Evolutionary conservation across 257 asterid species (phyloP).

Genomic region (Lantana camara): DNA sequence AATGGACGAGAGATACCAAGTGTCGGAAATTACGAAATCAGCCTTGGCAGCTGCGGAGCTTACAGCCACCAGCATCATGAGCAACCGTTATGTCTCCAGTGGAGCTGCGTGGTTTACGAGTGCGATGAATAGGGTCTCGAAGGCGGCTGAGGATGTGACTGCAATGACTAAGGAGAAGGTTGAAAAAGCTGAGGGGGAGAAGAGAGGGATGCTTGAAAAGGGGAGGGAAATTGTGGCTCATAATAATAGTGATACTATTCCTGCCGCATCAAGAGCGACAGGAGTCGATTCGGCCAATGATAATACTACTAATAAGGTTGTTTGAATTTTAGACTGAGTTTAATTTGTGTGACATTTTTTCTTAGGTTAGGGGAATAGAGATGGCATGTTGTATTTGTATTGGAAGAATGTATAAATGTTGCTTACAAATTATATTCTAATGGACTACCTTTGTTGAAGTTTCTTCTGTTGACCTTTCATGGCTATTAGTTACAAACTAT

Average conservation of each 20-base stretch:
- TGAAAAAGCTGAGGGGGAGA: constrained; percentile 47
- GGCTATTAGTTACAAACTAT: constrained; percentile 23
- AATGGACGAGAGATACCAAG: constrained; percentile 46
- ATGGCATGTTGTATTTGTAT: neutral
- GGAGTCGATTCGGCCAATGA: constrained; percentile 13
- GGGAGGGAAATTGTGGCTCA: constrained; percentile 33
- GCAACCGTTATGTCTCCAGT: constrained; percentile 37
- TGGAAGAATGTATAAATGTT: constrained; percentile 22
- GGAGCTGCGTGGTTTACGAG: constrained; percentile 63
- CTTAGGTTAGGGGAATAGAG: neutral
- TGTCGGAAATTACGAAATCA: constrained; percentile 46
- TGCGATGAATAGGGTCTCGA: constrained; percentile 43
- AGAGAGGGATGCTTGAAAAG: constrained; percentile 27
- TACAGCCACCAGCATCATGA: constrained; percentile 47
- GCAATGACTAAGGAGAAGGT: constrained; percentile 52
- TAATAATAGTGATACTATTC: constrained; percentile 29
- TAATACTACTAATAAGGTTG: constrained; percentile 24
- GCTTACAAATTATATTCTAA: constrained; percentile 24
- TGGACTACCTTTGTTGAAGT: constrained; percentile 20
- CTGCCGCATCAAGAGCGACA: constrained; percentile 31
- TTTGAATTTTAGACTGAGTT: no score
- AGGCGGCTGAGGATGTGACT: constrained; percentile 55
- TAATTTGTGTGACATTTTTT: no score
- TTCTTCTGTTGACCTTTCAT: constrained; percentile 22
- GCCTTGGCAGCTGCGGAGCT: constrained; percentile 53